phyloP scores from a whole-genome alignment of 2,329 filamentous ascomycete genomes.

The Blastomyces percursus region DNA sequence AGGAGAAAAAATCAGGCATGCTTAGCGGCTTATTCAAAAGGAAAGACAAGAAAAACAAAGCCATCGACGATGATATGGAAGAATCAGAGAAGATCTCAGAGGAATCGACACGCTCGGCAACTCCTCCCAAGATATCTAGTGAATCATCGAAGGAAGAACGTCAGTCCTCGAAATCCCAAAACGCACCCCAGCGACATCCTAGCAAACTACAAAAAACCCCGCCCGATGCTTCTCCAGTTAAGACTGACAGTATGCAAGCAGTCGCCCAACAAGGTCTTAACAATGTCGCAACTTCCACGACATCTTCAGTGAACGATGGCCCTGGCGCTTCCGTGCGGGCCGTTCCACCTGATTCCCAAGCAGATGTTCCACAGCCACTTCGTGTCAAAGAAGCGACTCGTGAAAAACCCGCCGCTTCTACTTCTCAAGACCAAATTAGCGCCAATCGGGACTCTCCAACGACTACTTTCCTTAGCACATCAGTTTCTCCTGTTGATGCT shows the following conservation, averaged over 20 bases:
- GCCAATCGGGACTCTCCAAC: conserved; percentile 7
- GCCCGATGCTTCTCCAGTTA: conserved; percentile 27
- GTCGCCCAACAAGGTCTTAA: conserved; percentile 26
- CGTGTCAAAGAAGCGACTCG: conserved; percentile 13
- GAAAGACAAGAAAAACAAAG: conserved; percentile 50
- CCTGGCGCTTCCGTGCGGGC: conserved; percentile 28
- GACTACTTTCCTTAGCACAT: conserved; percentile 8
- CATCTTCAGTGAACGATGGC: conserved; percentile 16
- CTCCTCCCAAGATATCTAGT: conserved; percentile 35
- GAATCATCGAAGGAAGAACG: conserved; percentile 34
- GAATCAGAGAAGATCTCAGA: conserved; percentile 50
- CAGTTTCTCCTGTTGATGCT: conserved; percentile 5
- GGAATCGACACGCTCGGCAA: conserved; percentile 41
- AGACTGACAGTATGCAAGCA: conserved; percentile 33
- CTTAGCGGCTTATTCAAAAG: conserved; percentile 59
- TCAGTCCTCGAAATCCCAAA: conserved; percentile 21
- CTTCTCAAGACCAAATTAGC: background rate
- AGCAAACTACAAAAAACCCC: conserved; percentile 63
- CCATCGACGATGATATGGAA: conserved; percentile 37
- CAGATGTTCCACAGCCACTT: conserved; percentile 19
- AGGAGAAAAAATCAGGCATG: conserved; percentile 60
- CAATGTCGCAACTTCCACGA: conserved; percentile 17
- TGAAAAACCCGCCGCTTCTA: background rate
- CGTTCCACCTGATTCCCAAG: conserved; percentile 23
- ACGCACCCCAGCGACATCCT: conserved; percentile 43